These are phyloP conservation scores for Colletotrichum paranaense DNA, from an alignment of 2,329 filamentous ascomycete species.

Conservation along the genomic window DNA sequence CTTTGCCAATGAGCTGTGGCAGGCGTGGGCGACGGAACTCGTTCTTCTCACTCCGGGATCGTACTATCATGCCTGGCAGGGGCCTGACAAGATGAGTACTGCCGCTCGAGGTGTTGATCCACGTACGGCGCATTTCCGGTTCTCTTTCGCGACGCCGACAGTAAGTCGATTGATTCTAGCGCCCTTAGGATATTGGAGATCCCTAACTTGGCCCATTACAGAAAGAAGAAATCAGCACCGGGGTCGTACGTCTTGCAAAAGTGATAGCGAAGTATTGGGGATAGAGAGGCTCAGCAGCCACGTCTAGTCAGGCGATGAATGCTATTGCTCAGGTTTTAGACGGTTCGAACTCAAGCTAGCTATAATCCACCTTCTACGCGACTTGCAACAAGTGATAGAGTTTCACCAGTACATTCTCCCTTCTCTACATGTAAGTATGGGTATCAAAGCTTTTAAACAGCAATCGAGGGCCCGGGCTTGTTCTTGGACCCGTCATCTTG, in stretches of 20 bases:
- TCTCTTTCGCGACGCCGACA: slow-evolving; percentile 43
- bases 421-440: no score
- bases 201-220: slow-evolving; percentile 12
- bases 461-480: not conserved
- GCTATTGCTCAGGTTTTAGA: not conserved
- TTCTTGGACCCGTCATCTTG: not conserved
- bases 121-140: slow-evolving; percentile 40
- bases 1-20: slow-evolving; percentile 40
- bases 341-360: not conserved
- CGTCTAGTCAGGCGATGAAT: not conserved
- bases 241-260: slow-evolving; percentile 23
- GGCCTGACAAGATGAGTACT: slow-evolving; percentile 39
- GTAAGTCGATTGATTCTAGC: slow-evolving; percentile 34
- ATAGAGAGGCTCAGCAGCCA: not conserved
- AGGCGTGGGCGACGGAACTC: slow-evolving; percentile 35
- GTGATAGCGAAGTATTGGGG: slow-evolving; percentile 26
- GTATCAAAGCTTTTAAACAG: not conserved
- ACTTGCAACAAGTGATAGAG: no score
- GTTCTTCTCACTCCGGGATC: slow-evolving; percentile 45
- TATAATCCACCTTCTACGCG: not conserved
- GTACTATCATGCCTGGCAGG: slow-evolving; percentile 47
- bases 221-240: slow-evolving; percentile 36
- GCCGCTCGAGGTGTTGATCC: slow-evolving; percentile 40
- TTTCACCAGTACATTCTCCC: no score
- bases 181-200: not conserved